Evolutionary conservation across 306 rosid genomes (phyloP), one percentile per base, ranked within the genome.

Genomic region (Begonia loranthoides): DNA sequence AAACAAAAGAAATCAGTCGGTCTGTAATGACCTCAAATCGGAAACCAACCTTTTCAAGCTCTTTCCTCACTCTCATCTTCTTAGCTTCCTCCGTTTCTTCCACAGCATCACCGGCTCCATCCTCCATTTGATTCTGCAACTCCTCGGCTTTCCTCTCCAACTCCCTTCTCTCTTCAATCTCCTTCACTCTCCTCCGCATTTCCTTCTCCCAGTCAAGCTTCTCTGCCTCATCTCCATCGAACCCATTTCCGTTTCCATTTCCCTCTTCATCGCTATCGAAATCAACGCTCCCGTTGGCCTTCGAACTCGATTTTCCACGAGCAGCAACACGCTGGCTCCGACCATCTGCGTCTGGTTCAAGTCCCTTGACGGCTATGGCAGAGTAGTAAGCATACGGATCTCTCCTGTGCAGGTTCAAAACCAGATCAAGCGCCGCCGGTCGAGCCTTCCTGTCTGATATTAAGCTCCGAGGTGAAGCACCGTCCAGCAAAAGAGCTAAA

Each of bases 71-170:
- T 74, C 95, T 70, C 87, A 69, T 79, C 74, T 83, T 73, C 75
- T 90, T 87, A 67, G 78, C 87, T 50, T 89, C 83, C 67, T 89
- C 97, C 1, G 77, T 72, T 69, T 77, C 89, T 17, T 79, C 87
- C 3, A 10, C 15, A 19, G 73, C 79, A 46, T 55, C 84, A 16
- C 54, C 74, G 7, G 54, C 80, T 9, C 43, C 75, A n/a, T 68
- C 81, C 34, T 62, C 76, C 43, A 45, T 38, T 49, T 49, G 69
- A 59, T 76, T 78, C 80, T 70, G 87, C 71, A 90, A 60, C 64
- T 90, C 97, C 63, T 90, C 95, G 0, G 94, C 95, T 46, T 78
- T 90, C 79, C 76, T 90, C 77, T 62, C 95, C 15, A 90, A 68
- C 76, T 85, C 97, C 49, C 62, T 85, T 64, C 75, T 78, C 61